Base-by-base conservation (phyloP, 106 monocot species). In the Acanthochlamys bracteata region DNA sequence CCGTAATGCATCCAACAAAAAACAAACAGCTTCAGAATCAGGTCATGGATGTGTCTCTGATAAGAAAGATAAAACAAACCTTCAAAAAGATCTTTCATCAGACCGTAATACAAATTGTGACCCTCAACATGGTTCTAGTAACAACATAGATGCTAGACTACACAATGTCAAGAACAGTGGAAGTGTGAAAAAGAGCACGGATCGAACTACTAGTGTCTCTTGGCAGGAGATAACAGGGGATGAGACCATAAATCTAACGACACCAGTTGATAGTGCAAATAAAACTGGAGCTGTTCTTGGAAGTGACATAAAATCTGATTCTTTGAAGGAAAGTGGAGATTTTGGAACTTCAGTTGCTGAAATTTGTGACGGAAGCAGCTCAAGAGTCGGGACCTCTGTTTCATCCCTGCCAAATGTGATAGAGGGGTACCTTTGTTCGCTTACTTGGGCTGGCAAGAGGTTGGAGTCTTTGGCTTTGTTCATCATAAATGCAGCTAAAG, bases 401-500 rank as follows among this genome's bases (percentile, higher is more conserved):
- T 59, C 53, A 17, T 62, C 58, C 19, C 26, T 68, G 39, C 45
- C 63, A 66, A 72, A 69, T 51, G 16, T 69, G 24, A 39, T 65
- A 59, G 59, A 33, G 22, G 21, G 49, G 26, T 41, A 26, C 42
- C 42, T 51, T 17, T 65, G 66, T 57, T 72, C 72, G 11, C 42
- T 53, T 73, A 60, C 63, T 42, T 46, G 70, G 24, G 49, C 63
- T 56, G 64, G 43, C 65, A 63, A 68, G 56, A 71, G 61, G 55
- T 52, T 85, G 58, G 61, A 74, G 72, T 39, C 49, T 60, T 55
- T 71, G 42, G 66, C 71, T 62, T 26, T 74, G n/a, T 62, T 73
- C 73, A 56, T 78, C 11, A 25, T 84, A 9, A 55, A 57, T 79
- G 67, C 54, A 41, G 75, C 67, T 7, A 76, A 74, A 45, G 72